Evolutionary conservation across 1,284 basidiomycete species (phyloP).

Genomic region (Cutaneotrichosporon cutaneum): DNA sequence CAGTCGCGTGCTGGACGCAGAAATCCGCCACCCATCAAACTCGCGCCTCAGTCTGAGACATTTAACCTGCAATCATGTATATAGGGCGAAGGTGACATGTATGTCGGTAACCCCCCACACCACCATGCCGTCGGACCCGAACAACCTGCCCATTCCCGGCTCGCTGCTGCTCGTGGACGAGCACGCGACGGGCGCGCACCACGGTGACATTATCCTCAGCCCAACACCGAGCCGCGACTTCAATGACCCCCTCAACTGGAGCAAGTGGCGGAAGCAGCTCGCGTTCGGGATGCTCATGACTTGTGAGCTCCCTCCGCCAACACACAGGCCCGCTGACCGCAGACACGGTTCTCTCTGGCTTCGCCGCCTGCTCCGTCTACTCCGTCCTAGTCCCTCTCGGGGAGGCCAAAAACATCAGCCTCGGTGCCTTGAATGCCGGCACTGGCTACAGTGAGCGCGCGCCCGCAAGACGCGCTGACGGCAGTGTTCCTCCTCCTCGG

Average conservation of each 20-base stretch:
- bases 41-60: background rate
- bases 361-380: conserved; percentile 22
- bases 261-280: conserved; percentile 24
- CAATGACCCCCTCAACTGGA: conserved; percentile 32
- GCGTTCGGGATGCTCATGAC: conserved; percentile 24
- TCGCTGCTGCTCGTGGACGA: conserved; percentile 26
- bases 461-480: background rate
- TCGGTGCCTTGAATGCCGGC: conserved; percentile 27
- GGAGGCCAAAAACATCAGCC: conserved; percentile 24
- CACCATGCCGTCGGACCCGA: background rate
- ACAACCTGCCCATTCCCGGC: conserved; percentile 27
- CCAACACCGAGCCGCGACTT: conserved; percentile 27
- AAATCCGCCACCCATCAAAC: background rate
- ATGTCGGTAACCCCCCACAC: background rate
- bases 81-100: background rate
- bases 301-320: conserved; percentile 15
- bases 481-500: conserved; percentile 32
- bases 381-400: conserved; percentile 29
- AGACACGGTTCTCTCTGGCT: conserved; percentile 22
- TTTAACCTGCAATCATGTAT: background rate
- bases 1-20: background rate
- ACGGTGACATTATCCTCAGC: conserved; percentile 25
- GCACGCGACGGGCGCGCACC: conserved; percentile 1
- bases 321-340: background rate
- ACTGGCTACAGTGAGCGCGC: conserved; percentile 27